Conservation (phyloP, 1,284 basidiomycete genomes). For the Ustilago bromivora region DNA sequence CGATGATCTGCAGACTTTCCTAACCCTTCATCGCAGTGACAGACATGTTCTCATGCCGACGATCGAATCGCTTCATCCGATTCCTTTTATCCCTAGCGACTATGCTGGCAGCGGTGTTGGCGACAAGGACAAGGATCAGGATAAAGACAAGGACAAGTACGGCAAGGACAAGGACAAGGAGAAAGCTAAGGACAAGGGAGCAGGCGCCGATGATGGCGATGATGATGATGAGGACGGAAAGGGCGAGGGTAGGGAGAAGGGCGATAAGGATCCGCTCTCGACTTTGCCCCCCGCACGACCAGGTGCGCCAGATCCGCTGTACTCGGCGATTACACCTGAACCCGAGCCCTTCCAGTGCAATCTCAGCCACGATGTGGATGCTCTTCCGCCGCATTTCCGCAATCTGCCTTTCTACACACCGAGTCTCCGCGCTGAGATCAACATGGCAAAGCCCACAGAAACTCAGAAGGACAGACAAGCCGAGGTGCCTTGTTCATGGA, state of each 20-base stretch:
- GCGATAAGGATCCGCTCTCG: conserved; percentile 48
- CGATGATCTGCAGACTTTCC: conserved; percentile 48
- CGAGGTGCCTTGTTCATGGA: conserved; percentile 27
- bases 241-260: conserved; percentile 34
- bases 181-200: conserved; percentile 29
- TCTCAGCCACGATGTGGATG: conserved; percentile 38
- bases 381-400: conserved; percentile 39
- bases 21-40: conserved; percentile 42
- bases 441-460: not conserved
- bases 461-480: not conserved
- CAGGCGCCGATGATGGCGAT: conserved; percentile 29
- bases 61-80: conserved; percentile 58
- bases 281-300: conserved; percentile 38
- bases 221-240: conserved; percentile 44
- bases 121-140: conserved; percentile 31
- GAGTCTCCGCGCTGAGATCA: conserved; percentile 1
- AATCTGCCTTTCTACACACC: conserved; percentile 45
- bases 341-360: conserved; percentile 28
- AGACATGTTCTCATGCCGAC: conserved; percentile 41
- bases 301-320: conserved; percentile 47
- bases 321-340: conserved; percentile 43
- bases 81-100: conserved; percentile 39
- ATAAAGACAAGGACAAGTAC: conserved; percentile 25
- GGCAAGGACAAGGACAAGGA: conserved; percentile 26
- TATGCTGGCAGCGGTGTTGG: conserved; percentile 17